Conservation (phyloP, 352 stramenopile species). For the Phytophthora sojae region DNA sequence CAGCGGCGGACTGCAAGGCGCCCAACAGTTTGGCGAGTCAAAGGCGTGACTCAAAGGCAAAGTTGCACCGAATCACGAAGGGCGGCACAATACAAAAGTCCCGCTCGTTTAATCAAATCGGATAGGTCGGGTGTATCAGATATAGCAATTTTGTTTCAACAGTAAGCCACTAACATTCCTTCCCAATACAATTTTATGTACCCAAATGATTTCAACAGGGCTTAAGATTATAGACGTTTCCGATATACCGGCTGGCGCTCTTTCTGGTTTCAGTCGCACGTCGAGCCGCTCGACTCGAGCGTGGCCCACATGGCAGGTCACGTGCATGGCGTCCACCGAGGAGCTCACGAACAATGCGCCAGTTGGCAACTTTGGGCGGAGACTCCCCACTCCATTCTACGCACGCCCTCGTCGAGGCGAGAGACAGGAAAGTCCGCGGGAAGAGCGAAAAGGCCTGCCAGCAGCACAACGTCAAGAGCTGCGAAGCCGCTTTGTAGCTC, state of each 20-base stretch:
- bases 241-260: conserved; percentile 18
- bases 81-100: neutral
- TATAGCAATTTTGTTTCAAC: neutral
- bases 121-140: neutral
- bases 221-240: conserved; percentile 10
- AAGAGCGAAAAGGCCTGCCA: conserved; percentile 28
- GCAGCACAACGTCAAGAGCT: conserved; percentile 16
- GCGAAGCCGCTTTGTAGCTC: conserved; percentile 18
- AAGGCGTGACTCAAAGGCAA: neutral
- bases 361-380: conserved; percentile 20
- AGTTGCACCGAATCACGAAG: neutral
- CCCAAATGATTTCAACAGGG: neutral
- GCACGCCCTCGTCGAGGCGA: conserved; percentile 13
- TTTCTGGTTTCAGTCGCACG: conserved; percentile 7
- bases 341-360: conserved; percentile 3
- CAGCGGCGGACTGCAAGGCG: neutral
- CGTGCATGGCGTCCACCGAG: conserved; percentile 7
- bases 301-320: conserved; percentile 11
- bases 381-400: conserved; percentile 20
- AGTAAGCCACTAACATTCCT: neutral
- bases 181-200: neutral
- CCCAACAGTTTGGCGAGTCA: neutral
- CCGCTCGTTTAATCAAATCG: conserved; percentile 2
- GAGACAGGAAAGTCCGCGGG: conserved; percentile 34
- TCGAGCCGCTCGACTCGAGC: too few species aligned